Percentiles rank a stretch among this genome's conserved stretches.
Conservation (phyloP, 371 early-diverging fungal species). For the Actinomortierella wolfii region DNA sequence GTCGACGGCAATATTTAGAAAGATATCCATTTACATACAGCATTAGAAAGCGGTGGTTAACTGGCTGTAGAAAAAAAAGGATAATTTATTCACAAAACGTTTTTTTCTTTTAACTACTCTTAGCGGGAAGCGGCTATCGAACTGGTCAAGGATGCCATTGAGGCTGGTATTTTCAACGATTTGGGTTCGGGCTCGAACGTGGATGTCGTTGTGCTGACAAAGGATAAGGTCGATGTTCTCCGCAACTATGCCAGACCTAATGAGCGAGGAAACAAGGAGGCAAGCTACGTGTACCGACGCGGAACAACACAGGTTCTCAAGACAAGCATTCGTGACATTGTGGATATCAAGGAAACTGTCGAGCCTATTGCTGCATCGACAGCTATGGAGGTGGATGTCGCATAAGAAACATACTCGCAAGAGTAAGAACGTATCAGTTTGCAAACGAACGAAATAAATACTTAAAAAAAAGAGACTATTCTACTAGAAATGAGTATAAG, state of each 20-base stretch:
- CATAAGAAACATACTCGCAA: no score
- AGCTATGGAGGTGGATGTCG: constrained; percentile 52
- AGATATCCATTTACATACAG: no score
- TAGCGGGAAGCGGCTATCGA: constrained; percentile 94
- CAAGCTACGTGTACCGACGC: constrained; percentile 54
- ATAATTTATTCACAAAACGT: neutral
- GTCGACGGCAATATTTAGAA: neutral
- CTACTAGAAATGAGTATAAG: no score
- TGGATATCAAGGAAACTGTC: constrained; percentile 58
- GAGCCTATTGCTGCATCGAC: constrained; percentile 34
- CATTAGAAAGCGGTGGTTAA: no score
- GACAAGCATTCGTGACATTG: constrained; percentile 51
- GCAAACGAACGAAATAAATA: no score
- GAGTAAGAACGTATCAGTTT: no score
- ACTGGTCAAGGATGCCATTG: constrained; percentile 94
- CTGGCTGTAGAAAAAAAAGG: no score
- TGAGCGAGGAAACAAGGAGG: constrained; percentile 85
- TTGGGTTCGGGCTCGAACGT: constrained; percentile 99
- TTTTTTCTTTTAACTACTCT: neutral
- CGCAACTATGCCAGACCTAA: constrained; percentile 90
- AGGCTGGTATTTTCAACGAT: constrained; percentile 99
- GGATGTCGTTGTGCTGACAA: constrained; percentile 93
- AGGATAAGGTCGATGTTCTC: constrained; percentile 79
- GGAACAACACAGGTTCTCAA: constrained; percentile 61
- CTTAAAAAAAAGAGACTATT: no score